phyloP scores from a whole-genome alignment of 306 rosid genomes.

The Trichosanthes cucumerina region DNA sequence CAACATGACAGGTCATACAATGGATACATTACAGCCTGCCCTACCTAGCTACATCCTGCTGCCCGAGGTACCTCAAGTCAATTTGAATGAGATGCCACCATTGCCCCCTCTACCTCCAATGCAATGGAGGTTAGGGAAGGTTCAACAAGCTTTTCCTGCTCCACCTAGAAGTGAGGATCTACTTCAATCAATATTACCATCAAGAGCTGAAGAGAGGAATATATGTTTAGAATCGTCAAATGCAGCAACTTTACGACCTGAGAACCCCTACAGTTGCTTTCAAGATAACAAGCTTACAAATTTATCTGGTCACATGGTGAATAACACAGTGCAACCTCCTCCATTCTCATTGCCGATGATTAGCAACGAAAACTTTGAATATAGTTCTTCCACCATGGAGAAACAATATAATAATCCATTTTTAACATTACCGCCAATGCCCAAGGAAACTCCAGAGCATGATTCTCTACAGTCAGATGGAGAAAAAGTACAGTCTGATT shows the following conservation, averaged over 20 bases:
- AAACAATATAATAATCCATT: slow-evolving; percentile 41
- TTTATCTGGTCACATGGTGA: slow-evolving; percentile 25
- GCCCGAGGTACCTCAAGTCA: slow-evolving; percentile 30
- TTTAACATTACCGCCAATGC: slow-evolving; percentile 23
- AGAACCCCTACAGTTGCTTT: slow-evolving; percentile 10
- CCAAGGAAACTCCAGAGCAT: slow-evolving; percentile 23
- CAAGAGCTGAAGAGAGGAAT: slow-evolving; percentile 24
- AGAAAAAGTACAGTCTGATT: slow-evolving; percentile 20
- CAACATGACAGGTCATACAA: slow-evolving; percentile 16
- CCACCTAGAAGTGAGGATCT: slow-evolving; percentile 21
- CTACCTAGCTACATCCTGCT: slow-evolving; percentile 26
- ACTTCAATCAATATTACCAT: slow-evolving; percentile 22
- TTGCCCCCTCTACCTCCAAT: slow-evolving; percentile 95
- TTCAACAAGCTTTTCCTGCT: slow-evolving; percentile 33
- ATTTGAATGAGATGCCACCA: slow-evolving; percentile 66
- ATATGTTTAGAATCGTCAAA: slow-evolving; percentile 27
- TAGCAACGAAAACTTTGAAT: slow-evolving; percentile 26
- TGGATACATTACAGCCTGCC: slow-evolving; percentile 26
- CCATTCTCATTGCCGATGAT: slow-evolving; percentile 19
- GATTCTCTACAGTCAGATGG: slow-evolving; percentile 26
- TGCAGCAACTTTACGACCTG: slow-evolving; percentile 18
- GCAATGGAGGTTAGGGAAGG: slow-evolving; percentile 85
- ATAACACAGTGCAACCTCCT: slow-evolving; percentile 14
- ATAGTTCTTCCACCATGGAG: slow-evolving; percentile 28
- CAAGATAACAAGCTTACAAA: slow-evolving; percentile 25